phyloP scores from a whole-genome alignment of 2,329 filamentous ascomycete genomes.

The Cercospora brassicicola region DNA sequence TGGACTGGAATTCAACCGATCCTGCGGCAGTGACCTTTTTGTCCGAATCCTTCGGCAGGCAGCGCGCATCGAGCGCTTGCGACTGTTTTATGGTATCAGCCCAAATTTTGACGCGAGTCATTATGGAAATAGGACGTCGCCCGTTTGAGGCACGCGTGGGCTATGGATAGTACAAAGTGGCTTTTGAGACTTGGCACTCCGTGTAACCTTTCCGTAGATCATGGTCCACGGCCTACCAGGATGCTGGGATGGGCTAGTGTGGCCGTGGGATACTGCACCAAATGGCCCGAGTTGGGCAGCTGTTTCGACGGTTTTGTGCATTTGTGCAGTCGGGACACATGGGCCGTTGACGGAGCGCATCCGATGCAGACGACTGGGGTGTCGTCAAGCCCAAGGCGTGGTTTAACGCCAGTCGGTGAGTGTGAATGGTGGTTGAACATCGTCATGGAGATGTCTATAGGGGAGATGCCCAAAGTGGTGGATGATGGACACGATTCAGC shows the following conservation, averaged over 20 bases:
- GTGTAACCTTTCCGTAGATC: conserved; percentile 1
- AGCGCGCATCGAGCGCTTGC: neutral
- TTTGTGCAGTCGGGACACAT: neutral
- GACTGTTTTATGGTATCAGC: neutral
- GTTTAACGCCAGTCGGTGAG: neutral
- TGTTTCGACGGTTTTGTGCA: neutral
- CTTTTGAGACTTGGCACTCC: neutral
- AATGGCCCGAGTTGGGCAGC: neutral
- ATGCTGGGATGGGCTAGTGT: neutral
- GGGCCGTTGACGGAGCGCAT: neutral
- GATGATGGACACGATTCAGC: neutral
- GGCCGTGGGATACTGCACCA: neutral
- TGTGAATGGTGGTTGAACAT: neutral
- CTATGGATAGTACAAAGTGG: neutral
- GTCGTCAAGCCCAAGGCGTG: neutral
- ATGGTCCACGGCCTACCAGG: neutral
- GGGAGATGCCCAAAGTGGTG: neutral
- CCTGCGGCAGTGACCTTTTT: neutral
- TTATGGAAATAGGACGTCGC: neutral
- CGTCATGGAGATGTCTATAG: neutral
- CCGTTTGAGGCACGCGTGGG: neutral
- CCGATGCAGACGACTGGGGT: neutral
- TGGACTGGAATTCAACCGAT: neutral
- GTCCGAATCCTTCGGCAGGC: neutral
- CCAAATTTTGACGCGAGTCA: neutral